These are phyloP conservation scores for Ambrosiella beaveri DNA, from an alignment of 2,329 filamentous ascomycete species.

Conservation along the genomic window DNA sequence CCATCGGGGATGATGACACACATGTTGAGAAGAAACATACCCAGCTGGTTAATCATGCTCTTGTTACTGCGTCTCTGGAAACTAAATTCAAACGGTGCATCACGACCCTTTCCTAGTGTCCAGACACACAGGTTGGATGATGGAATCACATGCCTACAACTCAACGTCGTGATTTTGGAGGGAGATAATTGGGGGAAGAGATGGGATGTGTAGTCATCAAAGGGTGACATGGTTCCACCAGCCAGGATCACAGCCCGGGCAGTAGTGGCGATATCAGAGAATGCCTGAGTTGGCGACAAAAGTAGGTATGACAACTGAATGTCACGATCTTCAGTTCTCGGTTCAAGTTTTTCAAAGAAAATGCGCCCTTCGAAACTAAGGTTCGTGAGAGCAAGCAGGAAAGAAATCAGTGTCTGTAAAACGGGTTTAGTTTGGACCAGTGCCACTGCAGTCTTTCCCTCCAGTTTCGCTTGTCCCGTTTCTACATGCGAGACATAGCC, in stretches of 20 bases:
- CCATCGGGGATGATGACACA: constrained; percentile 68
- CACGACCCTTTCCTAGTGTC: constrained; percentile 34
- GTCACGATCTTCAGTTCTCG: constrained; percentile 20
- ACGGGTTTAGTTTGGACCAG: constrained; percentile 27
- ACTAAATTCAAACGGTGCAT: constrained; percentile 58
- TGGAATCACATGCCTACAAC: constrained; percentile 89
- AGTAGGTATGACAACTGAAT: constrained; percentile 67
- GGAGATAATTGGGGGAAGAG: constrained; percentile 59
- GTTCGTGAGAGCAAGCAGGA: constrained; percentile 73
- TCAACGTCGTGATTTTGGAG: constrained; percentile 57
- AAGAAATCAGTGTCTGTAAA: constrained; percentile 37
- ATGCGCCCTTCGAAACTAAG: constrained; percentile 54
- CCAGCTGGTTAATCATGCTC: constrained; percentile 56
- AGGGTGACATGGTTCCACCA: constrained; percentile 94
- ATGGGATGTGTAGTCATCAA: constrained; percentile 74
- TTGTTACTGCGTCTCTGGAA: constrained; percentile 59
- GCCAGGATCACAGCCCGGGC: constrained; percentile 79
- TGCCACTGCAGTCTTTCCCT: constrained; percentile 12
- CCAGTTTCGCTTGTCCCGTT: constrained; percentile 24
- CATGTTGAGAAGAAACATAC: constrained; percentile 52
- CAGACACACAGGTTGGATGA: constrained; percentile 62
- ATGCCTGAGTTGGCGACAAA: constrained; percentile 79
- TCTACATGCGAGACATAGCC: constrained; percentile 56
- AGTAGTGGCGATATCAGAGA: constrained; percentile 69
- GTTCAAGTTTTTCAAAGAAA: constrained; percentile 37